Percentiles rank a stretch among this genome's conserved stretches.
These are phyloP conservation scores for Dendrobium catenatum DNA, from an alignment of 106 monocot species.

Conservation along the genomic window DNA sequence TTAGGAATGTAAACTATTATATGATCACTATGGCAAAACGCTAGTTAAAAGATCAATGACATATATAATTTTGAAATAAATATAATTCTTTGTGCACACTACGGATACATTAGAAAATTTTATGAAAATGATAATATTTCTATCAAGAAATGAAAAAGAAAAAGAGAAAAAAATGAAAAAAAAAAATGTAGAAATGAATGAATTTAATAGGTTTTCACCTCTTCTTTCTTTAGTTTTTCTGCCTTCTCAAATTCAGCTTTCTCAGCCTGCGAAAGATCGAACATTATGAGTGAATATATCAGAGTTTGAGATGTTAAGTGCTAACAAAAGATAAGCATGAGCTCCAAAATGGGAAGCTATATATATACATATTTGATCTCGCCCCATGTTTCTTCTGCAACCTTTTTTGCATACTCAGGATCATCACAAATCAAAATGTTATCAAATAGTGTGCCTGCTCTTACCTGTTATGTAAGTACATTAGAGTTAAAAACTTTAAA, in stretches of 20 bases:
- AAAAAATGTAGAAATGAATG: neutral
- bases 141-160: neutral
- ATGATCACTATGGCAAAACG: too few species aligned
- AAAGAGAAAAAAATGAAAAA: neutral
- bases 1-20: too few species aligned
- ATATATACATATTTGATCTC: slow-evolving; percentile 75
- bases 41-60: too few species aligned
- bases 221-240: slow-evolving; percentile 9
- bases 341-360: neutral
- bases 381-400: slow-evolving; percentile 84
- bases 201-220: slow-evolving; percentile 6
- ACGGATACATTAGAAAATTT: neutral
- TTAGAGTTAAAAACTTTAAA: neutral
- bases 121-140: neutral
- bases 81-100: neutral
- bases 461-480: slow-evolving; percentile 39
- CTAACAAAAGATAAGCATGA: neutral
- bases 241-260: slow-evolving; percentile 17
- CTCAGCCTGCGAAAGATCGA: slow-evolving; percentile 44
- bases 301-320: neutral
- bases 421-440: slow-evolving; percentile 71
- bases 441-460: slow-evolving; percentile 79
- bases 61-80: too few species aligned
- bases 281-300: neutral
- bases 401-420: slow-evolving; percentile 66